These are phyloP conservation scores for Aureoboletus auriporus DNA, from an alignment of 768 basidiomycete genomes.

Conservation along the genomic window DNA sequence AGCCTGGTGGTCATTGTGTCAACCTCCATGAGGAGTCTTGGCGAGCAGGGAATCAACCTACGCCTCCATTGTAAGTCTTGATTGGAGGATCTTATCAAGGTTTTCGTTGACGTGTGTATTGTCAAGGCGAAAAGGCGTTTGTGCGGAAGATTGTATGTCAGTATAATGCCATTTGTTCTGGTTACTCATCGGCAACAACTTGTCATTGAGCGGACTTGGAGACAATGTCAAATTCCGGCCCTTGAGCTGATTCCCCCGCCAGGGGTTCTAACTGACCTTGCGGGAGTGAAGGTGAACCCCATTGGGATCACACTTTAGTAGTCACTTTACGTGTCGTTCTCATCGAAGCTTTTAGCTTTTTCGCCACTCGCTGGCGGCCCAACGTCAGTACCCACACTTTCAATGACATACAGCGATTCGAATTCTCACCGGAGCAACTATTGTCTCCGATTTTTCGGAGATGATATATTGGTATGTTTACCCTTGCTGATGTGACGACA, in stretches of 20 bases:
- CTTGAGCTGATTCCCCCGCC: not conserved
- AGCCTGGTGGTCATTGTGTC: not conserved
- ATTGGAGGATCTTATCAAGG: not conserved
- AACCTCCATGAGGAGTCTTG: not conserved
- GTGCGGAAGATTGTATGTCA: not conserved
- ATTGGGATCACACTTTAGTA: too few species aligned
- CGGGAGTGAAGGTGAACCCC: too few species aligned
- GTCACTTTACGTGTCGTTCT: too few species aligned
- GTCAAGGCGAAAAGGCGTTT: constrained; percentile 5
- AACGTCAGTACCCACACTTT: not conserved
- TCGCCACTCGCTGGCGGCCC: not conserved
- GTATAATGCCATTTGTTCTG: not conserved
- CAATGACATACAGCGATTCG: not conserved
- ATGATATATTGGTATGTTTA: not conserved
- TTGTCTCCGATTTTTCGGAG: not conserved
- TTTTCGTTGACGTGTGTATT: not conserved
- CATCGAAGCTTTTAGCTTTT: not conserved
- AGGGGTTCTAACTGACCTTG: too few species aligned
- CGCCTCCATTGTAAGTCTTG: not conserved
- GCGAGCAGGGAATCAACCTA: not conserved
- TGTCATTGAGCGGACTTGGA: not conserved
- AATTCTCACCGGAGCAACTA: not conserved
- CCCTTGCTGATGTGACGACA: not conserved
- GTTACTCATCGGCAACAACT: not conserved
- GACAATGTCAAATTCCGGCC: not conserved